Base-by-base conservation (phyloP, 2,329 filamentous ascomycete species). In the Penicillium sp. region DNA sequence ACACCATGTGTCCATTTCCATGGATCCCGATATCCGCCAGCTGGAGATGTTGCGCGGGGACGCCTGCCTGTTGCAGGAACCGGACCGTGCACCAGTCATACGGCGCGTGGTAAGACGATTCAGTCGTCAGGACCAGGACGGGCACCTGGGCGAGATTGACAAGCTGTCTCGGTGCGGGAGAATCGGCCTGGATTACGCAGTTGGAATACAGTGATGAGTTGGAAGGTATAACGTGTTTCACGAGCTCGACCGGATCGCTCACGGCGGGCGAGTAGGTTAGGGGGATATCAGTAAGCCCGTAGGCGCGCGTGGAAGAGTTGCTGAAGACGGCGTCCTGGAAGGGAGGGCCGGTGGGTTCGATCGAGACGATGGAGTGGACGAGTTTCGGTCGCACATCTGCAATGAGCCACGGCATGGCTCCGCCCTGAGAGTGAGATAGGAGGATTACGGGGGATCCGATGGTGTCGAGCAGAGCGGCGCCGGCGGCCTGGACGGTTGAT, bases 1-100 rank as follows among this genome's bases (percentile, higher is more conserved):
- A 82, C 71, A 81, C 75, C 49, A 85, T 74, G 63, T 84, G 82
- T 0, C 80, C 82, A 60, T 86, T 85, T 0, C 83, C 83, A 29
- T 69, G 63, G 2, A 84, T 77, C 0, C 74, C 74, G 3, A 73
- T 57, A 1, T 78, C 66, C 0, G 71, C 75, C 42, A 85, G 70
- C 42, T 74, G 69, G n/a, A 82, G 64, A 70, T 76, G 78, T 1
- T 80, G 69, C 1, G 77, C 73, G 0, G 64, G 57, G 1, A 79
- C 75, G 1, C 83, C 83, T 1, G 80, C 81, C 66, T 86, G 83
- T 43, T 69, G 62, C 64, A 86, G 65, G 64, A 80, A 86, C 8
- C 68, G 54, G 1, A 81, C 77, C 0, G 80, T 83, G 29, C 81
- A 83, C 68, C 81, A 79, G 62, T 86, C 84, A 59, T 80, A 86